phyloP scores from a whole-genome alignment of 441 rosid species.

The Euphorbia celastroides region DNA sequence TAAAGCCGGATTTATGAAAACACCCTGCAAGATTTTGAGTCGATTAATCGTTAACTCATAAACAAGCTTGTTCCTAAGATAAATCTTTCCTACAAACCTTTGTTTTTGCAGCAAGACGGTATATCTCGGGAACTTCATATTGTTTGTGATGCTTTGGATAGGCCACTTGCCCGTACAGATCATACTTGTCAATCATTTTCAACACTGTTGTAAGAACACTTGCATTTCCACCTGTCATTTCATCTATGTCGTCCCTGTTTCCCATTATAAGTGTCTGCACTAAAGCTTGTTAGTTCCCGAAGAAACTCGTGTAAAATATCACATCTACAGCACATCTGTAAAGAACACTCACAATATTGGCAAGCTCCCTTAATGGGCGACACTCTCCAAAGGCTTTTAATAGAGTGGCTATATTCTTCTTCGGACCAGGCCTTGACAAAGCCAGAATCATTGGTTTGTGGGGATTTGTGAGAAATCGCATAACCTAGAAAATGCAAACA shows the following conservation, averaged over 20 bases:
- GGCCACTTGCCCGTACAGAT: conserved; percentile 89
- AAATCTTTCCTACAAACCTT: conserved; percentile 41
- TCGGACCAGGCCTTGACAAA: conserved; percentile 93
- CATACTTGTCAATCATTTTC: conserved; percentile 86
- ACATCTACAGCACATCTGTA: not conserved
- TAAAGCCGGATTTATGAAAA: conserved; percentile 93
- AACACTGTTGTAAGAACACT: conserved; percentile 80
- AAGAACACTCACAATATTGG: conserved; percentile 66
- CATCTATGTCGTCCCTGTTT: conserved; percentile 87
- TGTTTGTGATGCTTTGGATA: conserved; percentile 99
- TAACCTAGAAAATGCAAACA: conserved; percentile 40
- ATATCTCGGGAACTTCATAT: conserved; percentile 90
- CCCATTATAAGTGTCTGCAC: conserved; percentile 93
- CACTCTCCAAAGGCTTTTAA: conserved; percentile 94
- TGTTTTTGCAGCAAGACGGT: conserved; percentile 83
- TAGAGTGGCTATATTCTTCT: conserved; percentile 92
- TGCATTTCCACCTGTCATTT: conserved; percentile 72
- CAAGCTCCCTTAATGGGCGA: conserved; percentile 86
- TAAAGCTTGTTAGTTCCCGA: conserved; percentile 13
- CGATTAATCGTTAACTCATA: conserved; percentile 7
- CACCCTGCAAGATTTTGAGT: conserved; percentile 50
- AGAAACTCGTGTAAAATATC: not conserved
- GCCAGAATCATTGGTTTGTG: conserved; percentile 98
- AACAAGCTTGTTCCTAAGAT: conserved; percentile 1
- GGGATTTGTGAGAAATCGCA: conserved; percentile 90